Evolutionary conservation across 306 rosid species (phyloP), one percentile per base, ranked within the genome.

Genomic region (Prunus kanzakura): DNA sequence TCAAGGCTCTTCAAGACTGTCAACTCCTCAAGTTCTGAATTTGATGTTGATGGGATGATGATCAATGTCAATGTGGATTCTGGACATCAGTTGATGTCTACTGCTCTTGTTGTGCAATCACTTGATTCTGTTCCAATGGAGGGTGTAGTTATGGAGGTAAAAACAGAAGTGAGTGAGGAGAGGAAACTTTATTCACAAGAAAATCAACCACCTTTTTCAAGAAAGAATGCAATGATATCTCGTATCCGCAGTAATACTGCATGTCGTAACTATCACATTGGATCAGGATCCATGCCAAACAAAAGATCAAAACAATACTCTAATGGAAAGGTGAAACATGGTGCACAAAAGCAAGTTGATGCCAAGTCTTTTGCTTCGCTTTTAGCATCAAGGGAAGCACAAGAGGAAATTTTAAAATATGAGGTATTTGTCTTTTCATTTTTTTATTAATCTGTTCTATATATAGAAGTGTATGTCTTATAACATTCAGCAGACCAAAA

Each of bases 201-300:
- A 64, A 80, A 82, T 32, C 91, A 82, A 25, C 91, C 77, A 47
- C 73, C 83, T 71, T 83, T 88, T 72, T 20, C 85, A 56, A 87
- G 88, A 76, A 91, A 89, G 77, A 85, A 86, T 84, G 89, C 96
- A 58, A 87, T 92, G 86, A 82, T 91, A 74, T 87, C 97, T 60
- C 93, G 91, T 6, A 87, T 89, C 62, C 87, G 83, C 78, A 88
- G 92, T 79, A 89, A 85, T 62, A 76, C 88, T 66, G 88, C 89
- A 0, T 85, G 87, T 71, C 89, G 89, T 84, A 90, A 87, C 78
- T 90, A 90, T 90, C 88, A 58, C 82, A 79, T 90, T 77, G 88
- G 86, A 75, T 83, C 89, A 35, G 79, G 83, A 70, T 79, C 98
- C 62, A 68, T 87, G 69, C 20, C 91, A 47, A 84, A 83, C 73